Percentiles rank a stretch among this genome's conserved stretches.
phyloP scores from a whole-genome alignment of 1,139 yeast genomes.

The Williopsis jadinii region DNA sequence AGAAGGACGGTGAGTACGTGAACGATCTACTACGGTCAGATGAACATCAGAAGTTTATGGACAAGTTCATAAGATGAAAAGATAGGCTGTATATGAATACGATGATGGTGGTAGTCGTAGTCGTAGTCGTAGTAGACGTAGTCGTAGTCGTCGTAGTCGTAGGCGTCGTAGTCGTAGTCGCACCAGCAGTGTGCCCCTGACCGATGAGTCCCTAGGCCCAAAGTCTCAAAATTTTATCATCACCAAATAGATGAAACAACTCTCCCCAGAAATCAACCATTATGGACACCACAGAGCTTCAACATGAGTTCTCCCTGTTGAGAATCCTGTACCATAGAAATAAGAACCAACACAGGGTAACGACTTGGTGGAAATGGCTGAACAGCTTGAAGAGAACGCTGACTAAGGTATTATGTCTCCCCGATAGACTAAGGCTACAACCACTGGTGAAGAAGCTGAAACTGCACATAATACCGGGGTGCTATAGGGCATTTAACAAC shows the following conservation, averaged over 20 bases:
- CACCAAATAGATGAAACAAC: too few relatives aligned
- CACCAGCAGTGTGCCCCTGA: too few relatives aligned
- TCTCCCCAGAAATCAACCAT: too few relatives aligned
- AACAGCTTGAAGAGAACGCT: conserved; percentile 55
- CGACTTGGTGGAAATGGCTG: conserved; percentile 71
- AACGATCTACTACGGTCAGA: conserved; percentile 66
- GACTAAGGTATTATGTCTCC: conserved; percentile 31
- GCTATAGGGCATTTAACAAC: conserved; percentile 58
- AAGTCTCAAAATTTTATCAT: too few relatives aligned
- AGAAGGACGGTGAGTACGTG: conserved; percentile 34
- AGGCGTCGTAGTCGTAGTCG: too few relatives aligned
- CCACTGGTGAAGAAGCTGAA: not conserved
- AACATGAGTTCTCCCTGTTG: conserved; percentile 49
- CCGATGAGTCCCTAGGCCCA: too few relatives aligned
- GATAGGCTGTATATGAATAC: not conserved
- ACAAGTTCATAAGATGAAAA: conserved; percentile 45
- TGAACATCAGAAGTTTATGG: conserved; percentile 63
- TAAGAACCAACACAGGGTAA: conserved; percentile 68
- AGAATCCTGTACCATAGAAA: conserved; percentile 64
- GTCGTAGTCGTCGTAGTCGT: too few relatives aligned
- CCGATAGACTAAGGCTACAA: too few relatives aligned
- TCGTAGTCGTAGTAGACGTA: too few relatives aligned
- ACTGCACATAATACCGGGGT: conserved; percentile 29
- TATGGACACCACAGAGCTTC: conserved; percentile 10
- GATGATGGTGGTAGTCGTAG: not conserved